Percentiles rank a stretch among this genome's conserved stretches.
Evolutionary conservation across 768 basidiomycete genomes (phyloP).

Genomic region (Pulveroboletus sp.): DNA sequence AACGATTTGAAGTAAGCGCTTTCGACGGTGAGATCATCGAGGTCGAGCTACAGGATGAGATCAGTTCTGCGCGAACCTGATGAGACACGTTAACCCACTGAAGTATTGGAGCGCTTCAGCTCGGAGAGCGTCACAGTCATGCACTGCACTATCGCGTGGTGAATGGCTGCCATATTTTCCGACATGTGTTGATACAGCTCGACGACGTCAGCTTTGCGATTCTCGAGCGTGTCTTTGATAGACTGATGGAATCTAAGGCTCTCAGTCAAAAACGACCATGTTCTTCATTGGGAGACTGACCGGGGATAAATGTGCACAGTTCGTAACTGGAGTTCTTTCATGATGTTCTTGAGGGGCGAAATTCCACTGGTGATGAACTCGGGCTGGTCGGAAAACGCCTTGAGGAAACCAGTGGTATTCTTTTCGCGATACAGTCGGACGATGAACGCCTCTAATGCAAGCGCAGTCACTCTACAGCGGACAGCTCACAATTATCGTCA

Average conservation of each 20-base stretch:
- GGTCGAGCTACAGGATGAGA: constrained; percentile 62
- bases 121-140: constrained; percentile 89
- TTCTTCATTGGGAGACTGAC: constrained; percentile 37
- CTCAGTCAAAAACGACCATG: neutral
- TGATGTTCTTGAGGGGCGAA: constrained; percentile 85
- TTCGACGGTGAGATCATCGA: constrained; percentile 90
- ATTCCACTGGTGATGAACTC: constrained; percentile 91
- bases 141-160: constrained; percentile 87
- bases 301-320: constrained; percentile 91
- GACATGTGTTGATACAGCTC: constrained; percentile 87
- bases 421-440: constrained; percentile 86
- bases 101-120: constrained; percentile 82
- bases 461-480: constrained; percentile 67
- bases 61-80: neutral
- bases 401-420: constrained; percentile 88
- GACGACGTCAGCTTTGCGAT: constrained; percentile 84
- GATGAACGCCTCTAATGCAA: constrained; percentile 89
- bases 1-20: constrained; percentile 94
- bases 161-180: constrained; percentile 86
- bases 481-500: neutral
- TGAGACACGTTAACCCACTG: constrained; percentile 33
- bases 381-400: constrained; percentile 96
- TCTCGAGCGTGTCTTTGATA: constrained; percentile 77
- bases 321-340: constrained; percentile 88
- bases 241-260: constrained; percentile 78